These are phyloP conservation scores for Wickerhamiella musiphila DNA, from an alignment of 805 yeast species.

Conservation along the genomic window DNA sequence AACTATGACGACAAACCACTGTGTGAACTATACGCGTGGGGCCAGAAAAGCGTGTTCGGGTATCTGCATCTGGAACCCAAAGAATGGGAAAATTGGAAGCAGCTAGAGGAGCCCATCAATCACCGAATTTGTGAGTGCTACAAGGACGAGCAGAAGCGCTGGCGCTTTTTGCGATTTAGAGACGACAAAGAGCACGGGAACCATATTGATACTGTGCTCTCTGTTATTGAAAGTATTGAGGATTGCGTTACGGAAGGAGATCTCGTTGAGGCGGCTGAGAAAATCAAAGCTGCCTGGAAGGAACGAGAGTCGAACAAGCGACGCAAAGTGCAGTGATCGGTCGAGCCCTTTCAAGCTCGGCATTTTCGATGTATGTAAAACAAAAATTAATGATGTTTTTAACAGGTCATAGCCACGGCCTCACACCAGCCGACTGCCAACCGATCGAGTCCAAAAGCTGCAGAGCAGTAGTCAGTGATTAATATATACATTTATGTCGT, in stretches of 20 bases:
- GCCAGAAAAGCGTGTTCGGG: slow-evolving; percentile 36
- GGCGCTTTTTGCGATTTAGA: slow-evolving; percentile 79
- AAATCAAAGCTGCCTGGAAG: slow-evolving; percentile 46
- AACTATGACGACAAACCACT: slow-evolving; percentile 61
- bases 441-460: too few relatives aligned
- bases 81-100: slow-evolving; percentile 68
- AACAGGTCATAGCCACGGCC: too few relatives aligned
- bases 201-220: slow-evolving; percentile 62
- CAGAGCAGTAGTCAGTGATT: too few relatives aligned
- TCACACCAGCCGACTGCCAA: too few relatives aligned
- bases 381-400: too few relatives aligned
- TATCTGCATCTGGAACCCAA: slow-evolving; percentile 43
- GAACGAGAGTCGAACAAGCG: slow-evolving; percentile 24
- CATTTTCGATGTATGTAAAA: too few relatives aligned
- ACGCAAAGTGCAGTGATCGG: too few relatives aligned
- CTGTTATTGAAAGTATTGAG: slow-evolving; percentile 64
- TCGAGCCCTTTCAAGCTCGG: too few relatives aligned
- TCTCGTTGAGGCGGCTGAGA: slow-evolving; percentile 36
- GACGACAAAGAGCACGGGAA: slow-evolving; percentile 87
- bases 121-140: slow-evolving; percentile 80
- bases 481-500: too few relatives aligned
- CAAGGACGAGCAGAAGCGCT: slow-evolving; percentile 44
- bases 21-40: slow-evolving; percentile 57
- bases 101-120: slow-evolving; percentile 61
- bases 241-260: slow-evolving; percentile 78